Percentiles rank a stretch among this genome's conserved stretches.
Evolutionary conservation across 768 basidiomycete species (phyloP).

Genomic region (Boletus subcaerulescens): DNA sequence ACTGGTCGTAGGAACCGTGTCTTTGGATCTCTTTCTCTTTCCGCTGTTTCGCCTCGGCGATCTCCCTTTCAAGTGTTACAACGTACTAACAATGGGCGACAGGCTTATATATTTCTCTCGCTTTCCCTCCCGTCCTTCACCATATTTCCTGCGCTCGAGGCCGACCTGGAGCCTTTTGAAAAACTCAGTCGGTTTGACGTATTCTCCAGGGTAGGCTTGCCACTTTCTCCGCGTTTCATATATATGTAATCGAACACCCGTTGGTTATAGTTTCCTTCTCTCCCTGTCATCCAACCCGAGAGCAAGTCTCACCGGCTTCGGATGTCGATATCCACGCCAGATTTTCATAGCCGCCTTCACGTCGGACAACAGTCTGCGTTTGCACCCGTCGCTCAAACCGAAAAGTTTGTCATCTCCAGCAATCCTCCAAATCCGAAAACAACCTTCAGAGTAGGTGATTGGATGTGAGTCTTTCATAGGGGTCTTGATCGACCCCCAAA

Average conservation of each 20-base stretch:
- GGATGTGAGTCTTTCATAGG: conserved; percentile 57
- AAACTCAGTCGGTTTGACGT: conserved; percentile 50
- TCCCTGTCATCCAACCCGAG: conserved; percentile 23
- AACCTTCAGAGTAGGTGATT: conserved; percentile 67
- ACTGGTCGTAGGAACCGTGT: neutral
- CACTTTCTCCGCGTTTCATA: neutral
- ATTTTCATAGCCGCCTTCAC: conserved; percentile 27
- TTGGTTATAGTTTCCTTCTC: conserved; percentile 15
- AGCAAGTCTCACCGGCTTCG: conserved; percentile 24
- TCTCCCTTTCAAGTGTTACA: conserved; percentile 8
- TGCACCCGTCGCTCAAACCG: conserved; percentile 6
- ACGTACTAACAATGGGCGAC: conserved; percentile 18
- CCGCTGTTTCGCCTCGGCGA: conserved; percentile 13
- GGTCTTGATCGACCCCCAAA: conserved; percentile 14
- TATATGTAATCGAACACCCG: too few relatives aligned
- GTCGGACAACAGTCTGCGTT: conserved; percentile 4
- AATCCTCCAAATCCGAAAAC: conserved; percentile 72
- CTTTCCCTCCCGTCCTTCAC: conserved; percentile 46
- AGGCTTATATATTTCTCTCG: conserved; percentile 57
- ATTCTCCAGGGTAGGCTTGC: conserved; percentile 20
- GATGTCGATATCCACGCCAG: conserved; percentile 34
- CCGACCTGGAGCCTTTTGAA: conserved; percentile 58
- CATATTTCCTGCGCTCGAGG: conserved; percentile 56
- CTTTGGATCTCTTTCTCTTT: too few relatives aligned
- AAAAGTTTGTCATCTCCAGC: conserved; percentile 57